Conservation (phyloP, 2,329 filamentous ascomycete genomes). For the Epichloe hybrida region DNA sequence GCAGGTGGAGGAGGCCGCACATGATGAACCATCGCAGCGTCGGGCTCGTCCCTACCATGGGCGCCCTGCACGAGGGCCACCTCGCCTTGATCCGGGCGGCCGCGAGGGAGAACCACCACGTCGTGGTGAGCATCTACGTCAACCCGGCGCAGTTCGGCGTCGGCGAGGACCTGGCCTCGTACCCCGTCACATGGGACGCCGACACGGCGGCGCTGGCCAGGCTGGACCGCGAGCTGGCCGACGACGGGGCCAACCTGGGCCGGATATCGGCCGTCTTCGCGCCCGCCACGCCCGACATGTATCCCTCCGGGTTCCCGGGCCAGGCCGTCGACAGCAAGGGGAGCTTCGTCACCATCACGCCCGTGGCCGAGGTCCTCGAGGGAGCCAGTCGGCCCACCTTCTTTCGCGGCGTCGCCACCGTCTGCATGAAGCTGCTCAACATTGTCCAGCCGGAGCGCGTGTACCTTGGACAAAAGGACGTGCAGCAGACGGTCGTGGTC, state of each 20-base stretch:
- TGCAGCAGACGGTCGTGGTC: conserved; percentile 90
- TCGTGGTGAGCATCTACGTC: conserved; percentile 87
- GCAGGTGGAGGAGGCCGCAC: conserved; percentile 54
- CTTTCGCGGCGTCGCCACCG: conserved; percentile 89
- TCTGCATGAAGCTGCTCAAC: conserved; percentile 68
- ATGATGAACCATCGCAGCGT: conserved; percentile 56
- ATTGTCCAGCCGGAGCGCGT: conserved; percentile 49
- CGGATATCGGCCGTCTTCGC: conserved; percentile 75
- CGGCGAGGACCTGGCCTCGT: conserved; percentile 74
- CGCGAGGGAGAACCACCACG: conserved; percentile 68
- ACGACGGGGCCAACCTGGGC: conserved; percentile 44
- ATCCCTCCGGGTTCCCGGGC: conserved; percentile 64
- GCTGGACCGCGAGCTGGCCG: conserved; percentile 62
- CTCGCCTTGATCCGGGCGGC: conserved; percentile 73
- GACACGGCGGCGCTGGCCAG: conserved; percentile 55
- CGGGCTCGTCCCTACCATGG: conserved; percentile 93
- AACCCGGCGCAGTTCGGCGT: conserved; percentile 94
- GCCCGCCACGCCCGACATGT: conserved; percentile 72
- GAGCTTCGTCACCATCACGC: conserved; percentile 84
- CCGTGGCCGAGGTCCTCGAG: conserved; percentile 68
- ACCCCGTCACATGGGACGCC: conserved; percentile 77
- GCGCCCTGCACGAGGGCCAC: conserved; percentile 87
- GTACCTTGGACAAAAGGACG: conserved; percentile 95
- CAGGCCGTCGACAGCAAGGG: conserved; percentile 59
- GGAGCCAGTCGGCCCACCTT: conserved; percentile 81